Evolutionary conservation across 148 eudicot genomes (phyloP).

Genomic region (Heliamphora exappendiculata): DNA sequence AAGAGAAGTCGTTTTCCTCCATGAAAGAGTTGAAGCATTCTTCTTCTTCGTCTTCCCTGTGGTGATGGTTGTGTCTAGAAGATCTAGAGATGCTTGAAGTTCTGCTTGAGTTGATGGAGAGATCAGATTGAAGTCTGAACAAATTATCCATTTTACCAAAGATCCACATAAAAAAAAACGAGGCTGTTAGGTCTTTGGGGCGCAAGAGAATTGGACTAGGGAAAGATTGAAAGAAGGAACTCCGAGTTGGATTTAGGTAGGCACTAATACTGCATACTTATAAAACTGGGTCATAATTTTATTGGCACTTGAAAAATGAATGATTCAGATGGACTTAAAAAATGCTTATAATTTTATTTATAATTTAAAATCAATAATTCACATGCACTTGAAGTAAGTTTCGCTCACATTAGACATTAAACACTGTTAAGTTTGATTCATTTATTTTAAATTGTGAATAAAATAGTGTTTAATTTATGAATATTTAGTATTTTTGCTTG

Average conservation of each 20-base stretch:
- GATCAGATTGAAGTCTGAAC: slow-evolving; percentile 63
- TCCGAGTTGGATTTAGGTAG: slow-evolving; percentile 34
- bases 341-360: too few species aligned
- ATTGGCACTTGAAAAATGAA: too few species aligned
- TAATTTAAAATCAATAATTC: too few species aligned
- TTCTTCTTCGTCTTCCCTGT: slow-evolving; percentile 32
- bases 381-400: too few species aligned
- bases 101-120: slow-evolving; percentile 52
- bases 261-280: too few species aligned
- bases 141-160: slow-evolving; percentile 75
- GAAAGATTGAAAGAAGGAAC: slow-evolving; percentile 27
- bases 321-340: too few species aligned
- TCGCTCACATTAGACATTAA: too few species aligned
- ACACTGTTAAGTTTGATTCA: too few species aligned
- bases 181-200: slow-evolving; percentile 13
- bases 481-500: too few species aligned
- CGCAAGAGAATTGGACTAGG: not conserved
- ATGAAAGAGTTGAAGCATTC: slow-evolving; percentile 92
- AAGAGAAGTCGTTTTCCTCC: slow-evolving; percentile 86
- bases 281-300: too few species aligned
- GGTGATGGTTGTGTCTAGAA: slow-evolving; percentile 19
- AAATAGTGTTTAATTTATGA: too few species aligned
- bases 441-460: too few species aligned
- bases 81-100: slow-evolving; percentile 44
- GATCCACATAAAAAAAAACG: slow-evolving; percentile 27